These are phyloP conservation scores for Naematelia aurantialba DNA, from an alignment of 768 basidiomycete genomes.

Conservation along the genomic window DNA sequence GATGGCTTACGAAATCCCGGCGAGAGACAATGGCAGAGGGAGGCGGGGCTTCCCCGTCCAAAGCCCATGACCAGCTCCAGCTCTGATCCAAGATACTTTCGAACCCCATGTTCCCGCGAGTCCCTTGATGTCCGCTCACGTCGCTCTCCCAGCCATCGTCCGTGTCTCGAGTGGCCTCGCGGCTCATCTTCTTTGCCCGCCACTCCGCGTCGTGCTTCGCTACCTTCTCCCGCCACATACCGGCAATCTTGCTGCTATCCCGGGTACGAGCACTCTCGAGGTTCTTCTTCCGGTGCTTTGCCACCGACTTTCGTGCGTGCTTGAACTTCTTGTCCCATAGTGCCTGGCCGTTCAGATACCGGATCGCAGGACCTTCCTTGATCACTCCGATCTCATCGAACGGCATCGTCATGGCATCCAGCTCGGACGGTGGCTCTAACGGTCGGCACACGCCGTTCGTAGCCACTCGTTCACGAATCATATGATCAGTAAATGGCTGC, in stretches of 20 bases:
- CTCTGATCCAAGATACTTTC: slow-evolving; percentile 54
- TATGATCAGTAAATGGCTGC: slow-evolving; percentile 55
- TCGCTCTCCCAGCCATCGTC: slow-evolving; percentile 12
- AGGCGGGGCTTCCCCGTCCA: slow-evolving; percentile 79
- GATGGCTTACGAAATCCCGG: slow-evolving; percentile 63
- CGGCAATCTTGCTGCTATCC: slow-evolving; percentile 53
- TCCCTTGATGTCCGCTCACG: background rate
- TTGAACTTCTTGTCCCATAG: slow-evolving; percentile 46
- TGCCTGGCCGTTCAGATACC: slow-evolving; percentile 61
- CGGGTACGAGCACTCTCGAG: slow-evolving; percentile 26
- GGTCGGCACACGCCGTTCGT: slow-evolving; percentile 76
- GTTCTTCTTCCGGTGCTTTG: slow-evolving; percentile 31
- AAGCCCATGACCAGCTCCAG: slow-evolving; percentile 81
- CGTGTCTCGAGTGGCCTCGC: slow-evolving; percentile 7
- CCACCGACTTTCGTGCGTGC: slow-evolving; percentile 36
- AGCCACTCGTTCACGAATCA: slow-evolving; percentile 89
- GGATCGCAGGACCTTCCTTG: slow-evolving; percentile 67
- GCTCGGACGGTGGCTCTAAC: slow-evolving; percentile 66
- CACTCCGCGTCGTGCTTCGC: slow-evolving; percentile 60
- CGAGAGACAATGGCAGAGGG: slow-evolving; percentile 88
- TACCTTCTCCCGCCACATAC: slow-evolving; percentile 66
- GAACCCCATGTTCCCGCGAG: background rate
- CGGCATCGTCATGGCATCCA: slow-evolving; percentile 66
- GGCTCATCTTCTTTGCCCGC: slow-evolving; percentile 24
- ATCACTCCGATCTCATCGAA: slow-evolving; percentile 66